Conservation (phyloP, 2,329 filamentous ascomycete species). For the Harringtonia lauricola region DNA sequence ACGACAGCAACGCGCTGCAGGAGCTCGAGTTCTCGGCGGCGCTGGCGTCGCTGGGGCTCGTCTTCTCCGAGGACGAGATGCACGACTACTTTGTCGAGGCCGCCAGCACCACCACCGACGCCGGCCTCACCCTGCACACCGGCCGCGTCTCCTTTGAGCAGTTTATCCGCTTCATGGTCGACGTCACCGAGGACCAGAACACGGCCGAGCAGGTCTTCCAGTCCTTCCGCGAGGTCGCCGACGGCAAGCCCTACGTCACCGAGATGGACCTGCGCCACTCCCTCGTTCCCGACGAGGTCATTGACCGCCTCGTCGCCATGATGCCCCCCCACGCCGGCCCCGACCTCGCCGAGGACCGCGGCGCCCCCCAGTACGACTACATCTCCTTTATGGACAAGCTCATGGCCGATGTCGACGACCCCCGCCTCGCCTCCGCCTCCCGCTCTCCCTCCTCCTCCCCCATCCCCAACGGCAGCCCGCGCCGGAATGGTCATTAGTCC, state of each 20-base stretch:
- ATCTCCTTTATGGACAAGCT: constrained; percentile 93
- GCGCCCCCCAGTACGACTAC: constrained; percentile 86
- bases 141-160: constrained; percentile 92
- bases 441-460: no score
- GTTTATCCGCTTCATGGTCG: constrained; percentile 99
- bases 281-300: constrained; percentile 91
- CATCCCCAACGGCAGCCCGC: neutral
- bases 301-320: constrained; percentile 78
- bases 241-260: constrained; percentile 97
- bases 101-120: constrained; percentile 35
- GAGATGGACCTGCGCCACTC: constrained; percentile 94
- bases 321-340: constrained; percentile 80
- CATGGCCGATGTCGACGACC: constrained; percentile 29
- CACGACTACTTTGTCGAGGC: constrained; percentile 87
- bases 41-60: constrained; percentile 84
- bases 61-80: constrained; percentile 98
- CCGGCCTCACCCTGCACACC: constrained; percentile 23
- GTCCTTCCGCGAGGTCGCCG: constrained; percentile 92
- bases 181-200: constrained; percentile 97
- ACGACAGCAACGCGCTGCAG: constrained; percentile 77
- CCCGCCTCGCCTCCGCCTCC: no score
- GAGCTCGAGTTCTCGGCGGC: constrained; percentile 96
- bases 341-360: constrained; percentile 73
- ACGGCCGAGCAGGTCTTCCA: constrained; percentile 98
- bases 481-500: neutral